Evolutionary conservation across 2,329 filamentous ascomycete genomes (phyloP).

Genomic region (Lasiodiplodia gonubiensis): DNA sequence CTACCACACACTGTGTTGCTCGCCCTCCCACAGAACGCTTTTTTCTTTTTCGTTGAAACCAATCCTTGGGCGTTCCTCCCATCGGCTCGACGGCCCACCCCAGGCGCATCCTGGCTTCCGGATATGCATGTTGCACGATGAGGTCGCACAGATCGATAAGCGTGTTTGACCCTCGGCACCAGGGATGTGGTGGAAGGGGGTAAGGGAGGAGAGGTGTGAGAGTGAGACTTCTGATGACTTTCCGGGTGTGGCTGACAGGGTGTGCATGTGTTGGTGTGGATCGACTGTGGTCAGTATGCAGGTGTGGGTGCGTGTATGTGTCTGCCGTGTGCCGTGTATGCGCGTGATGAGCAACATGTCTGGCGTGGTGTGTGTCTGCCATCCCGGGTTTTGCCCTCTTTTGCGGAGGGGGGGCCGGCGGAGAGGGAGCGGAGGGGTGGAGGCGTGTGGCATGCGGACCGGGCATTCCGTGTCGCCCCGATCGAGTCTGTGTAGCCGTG

Average conservation of each 20-base stretch:
- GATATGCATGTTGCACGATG: slow-evolving; percentile 7
- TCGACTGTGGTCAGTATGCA: not conserved
- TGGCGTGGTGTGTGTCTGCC: slow-evolving; percentile 12
- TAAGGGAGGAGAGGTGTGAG: not conserved
- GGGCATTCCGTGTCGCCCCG: not conserved
- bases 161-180: not conserved
- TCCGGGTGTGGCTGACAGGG: slow-evolving; percentile 7
- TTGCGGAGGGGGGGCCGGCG: not conserved
- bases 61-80: not conserved
- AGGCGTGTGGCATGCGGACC: not conserved
- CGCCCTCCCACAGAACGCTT: not conserved
- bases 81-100: not conserved
- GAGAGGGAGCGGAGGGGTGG: not conserved
- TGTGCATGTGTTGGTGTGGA: not conserved
- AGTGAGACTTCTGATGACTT: slow-evolving; percentile 1
- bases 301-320: not conserved
- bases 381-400: slow-evolving; percentile 13
- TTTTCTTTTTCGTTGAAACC: not conserved
- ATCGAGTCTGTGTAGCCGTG: slow-evolving; percentile 9
- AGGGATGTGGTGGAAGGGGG: slow-evolving; percentile 14
- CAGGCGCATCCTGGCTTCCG: not conserved
- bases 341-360: not conserved
- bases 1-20: slow-evolving; percentile 2
- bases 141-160: slow-evolving; percentile 18
- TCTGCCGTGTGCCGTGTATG: slow-evolving; percentile 6